phyloP scores from a whole-genome alignment of 2,329 filamentous ascomycete genomes.

The Pestalotiopsis sp. region DNA sequence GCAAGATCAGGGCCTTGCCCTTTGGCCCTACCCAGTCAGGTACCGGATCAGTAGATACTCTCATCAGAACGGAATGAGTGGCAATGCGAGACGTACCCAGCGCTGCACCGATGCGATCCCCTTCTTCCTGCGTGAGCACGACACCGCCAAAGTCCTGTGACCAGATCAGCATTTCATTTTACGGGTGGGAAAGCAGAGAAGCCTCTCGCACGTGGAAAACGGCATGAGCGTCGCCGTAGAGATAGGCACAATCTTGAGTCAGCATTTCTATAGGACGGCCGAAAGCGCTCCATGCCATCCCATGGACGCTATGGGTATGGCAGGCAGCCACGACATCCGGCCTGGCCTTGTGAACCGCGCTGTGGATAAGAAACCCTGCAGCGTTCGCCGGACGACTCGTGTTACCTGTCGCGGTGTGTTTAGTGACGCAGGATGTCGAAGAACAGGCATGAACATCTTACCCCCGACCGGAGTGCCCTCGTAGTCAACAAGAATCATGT shows the following conservation, averaged over 20 bases:
- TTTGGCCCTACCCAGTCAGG: slow-evolving; percentile 20
- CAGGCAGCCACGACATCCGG: slow-evolving; percentile 59
- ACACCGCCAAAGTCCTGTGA: slow-evolving; percentile 55
- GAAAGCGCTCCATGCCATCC: slow-evolving; percentile 60
- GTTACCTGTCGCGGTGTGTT: slow-evolving; percentile 59
- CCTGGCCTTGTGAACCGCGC: slow-evolving; percentile 55
- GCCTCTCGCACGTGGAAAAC: slow-evolving; percentile 43
- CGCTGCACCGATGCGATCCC: slow-evolving; percentile 54
- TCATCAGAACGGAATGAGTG: no score
- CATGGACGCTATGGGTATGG: slow-evolving; percentile 57
- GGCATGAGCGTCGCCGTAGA: slow-evolving; percentile 55
- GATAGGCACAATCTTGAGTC: slow-evolving; percentile 55
- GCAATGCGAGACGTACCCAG: slow-evolving; percentile 39
- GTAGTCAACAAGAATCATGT: slow-evolving; percentile 65
- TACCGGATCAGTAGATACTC: no score
- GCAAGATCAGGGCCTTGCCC: slow-evolving; percentile 52
- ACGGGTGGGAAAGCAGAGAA: no score
- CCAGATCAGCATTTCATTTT: no score
- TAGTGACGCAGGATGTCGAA: no score
- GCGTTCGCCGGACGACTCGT: slow-evolving; percentile 53
- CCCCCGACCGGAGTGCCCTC: slow-evolving; percentile 39
- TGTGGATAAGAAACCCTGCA: slow-evolving; percentile 62
- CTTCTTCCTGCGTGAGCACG: slow-evolving; percentile 58
- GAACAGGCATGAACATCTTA: neutral
- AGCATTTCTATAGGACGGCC: slow-evolving; percentile 59